A percentile compares a stretch with the other conserved stretches of the same genome.
These are phyloP conservation scores for Rhodotorula glutinis DNA, from an alignment of 1,284 basidiomycete species.

Conservation along the genomic window DNA sequence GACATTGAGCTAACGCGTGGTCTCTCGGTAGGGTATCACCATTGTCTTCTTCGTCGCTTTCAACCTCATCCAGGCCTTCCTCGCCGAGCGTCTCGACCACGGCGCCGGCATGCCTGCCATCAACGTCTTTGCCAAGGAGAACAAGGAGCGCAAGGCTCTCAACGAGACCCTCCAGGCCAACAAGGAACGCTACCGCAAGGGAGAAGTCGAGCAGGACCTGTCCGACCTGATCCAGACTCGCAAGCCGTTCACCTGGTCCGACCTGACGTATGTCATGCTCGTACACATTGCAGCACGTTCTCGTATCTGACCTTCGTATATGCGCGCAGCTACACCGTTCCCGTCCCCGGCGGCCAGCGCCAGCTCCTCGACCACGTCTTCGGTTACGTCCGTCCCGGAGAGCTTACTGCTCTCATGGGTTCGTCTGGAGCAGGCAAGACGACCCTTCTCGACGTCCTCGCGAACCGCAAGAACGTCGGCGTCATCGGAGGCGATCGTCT, in stretches of 20 bases:
- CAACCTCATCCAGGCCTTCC: conserved; percentile 44
- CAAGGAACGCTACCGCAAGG: conserved; percentile 39
- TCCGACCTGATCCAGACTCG: conserved; percentile 34
- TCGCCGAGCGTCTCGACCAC: conserved; percentile 39
- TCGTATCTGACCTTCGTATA: background rate
- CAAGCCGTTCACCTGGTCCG: conserved; percentile 51
- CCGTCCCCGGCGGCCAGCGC: conserved; percentile 49
- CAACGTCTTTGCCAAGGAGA: conserved; percentile 46
- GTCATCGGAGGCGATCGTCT: conserved; percentile 74
- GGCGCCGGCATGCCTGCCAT: conserved; percentile 42
- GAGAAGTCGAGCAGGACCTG: conserved; percentile 41
- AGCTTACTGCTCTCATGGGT: conserved; percentile 68
- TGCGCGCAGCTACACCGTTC: conserved; percentile 51
- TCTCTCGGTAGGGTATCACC: conserved; percentile 49
- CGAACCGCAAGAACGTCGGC: conserved; percentile 72
- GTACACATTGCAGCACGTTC: no score
- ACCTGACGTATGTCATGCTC: conserved; percentile 28
- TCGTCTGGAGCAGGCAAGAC: conserved; percentile 66
- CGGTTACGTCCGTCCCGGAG: conserved; percentile 66
- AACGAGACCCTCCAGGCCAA: conserved; percentile 39
- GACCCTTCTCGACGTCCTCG: conserved; percentile 67
- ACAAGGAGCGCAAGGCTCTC: conserved; percentile 43
- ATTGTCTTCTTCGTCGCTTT: conserved; percentile 47
- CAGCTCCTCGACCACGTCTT: conserved; percentile 62
- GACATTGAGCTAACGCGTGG: conserved; percentile 31